phyloP scores from a whole-genome alignment of 148 eudicot species.

The Rhododendron williamsianum region DNA sequence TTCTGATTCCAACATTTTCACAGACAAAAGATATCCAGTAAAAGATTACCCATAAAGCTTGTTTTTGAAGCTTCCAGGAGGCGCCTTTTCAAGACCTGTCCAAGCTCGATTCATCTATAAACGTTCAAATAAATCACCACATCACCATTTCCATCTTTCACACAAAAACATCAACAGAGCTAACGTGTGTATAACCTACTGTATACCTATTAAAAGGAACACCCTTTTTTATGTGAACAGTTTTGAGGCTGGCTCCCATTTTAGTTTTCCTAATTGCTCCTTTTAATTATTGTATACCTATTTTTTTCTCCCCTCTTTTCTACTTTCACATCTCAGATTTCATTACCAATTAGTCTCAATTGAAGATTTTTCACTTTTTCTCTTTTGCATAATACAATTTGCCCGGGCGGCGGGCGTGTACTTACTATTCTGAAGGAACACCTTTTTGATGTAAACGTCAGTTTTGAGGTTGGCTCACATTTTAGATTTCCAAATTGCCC shows the following conservation, averaged over 20 bases:
- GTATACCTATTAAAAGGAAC: background rate
- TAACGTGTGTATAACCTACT: background rate
- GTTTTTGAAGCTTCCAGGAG: conserved; percentile 73
- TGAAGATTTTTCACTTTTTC: background rate
- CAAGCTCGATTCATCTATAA: conserved; percentile 82
- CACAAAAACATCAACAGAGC: background rate
- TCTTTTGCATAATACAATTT: background rate
- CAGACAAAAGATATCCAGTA: background rate
- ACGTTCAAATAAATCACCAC: background rate
- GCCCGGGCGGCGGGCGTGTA: background rate
- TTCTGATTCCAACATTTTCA: background rate
- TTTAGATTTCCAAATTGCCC: background rate
- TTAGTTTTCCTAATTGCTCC: background rate
- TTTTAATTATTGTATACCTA: background rate
- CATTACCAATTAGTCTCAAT: background rate
- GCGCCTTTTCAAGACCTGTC: conserved; percentile 72
- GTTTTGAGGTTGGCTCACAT: background rate
- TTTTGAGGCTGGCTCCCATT: background rate
- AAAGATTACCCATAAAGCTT: conserved; percentile 82
- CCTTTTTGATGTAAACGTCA: background rate
- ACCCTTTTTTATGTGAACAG: background rate
- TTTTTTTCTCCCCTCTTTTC: background rate
- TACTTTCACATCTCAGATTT: background rate
- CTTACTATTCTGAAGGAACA: background rate
- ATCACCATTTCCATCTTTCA: background rate